A percentile compares a stretch with the other conserved stretches of the same genome.
phyloP scores from a whole-genome alignment of 73 alveolate species.

The Effrenium voratum region DNA sequence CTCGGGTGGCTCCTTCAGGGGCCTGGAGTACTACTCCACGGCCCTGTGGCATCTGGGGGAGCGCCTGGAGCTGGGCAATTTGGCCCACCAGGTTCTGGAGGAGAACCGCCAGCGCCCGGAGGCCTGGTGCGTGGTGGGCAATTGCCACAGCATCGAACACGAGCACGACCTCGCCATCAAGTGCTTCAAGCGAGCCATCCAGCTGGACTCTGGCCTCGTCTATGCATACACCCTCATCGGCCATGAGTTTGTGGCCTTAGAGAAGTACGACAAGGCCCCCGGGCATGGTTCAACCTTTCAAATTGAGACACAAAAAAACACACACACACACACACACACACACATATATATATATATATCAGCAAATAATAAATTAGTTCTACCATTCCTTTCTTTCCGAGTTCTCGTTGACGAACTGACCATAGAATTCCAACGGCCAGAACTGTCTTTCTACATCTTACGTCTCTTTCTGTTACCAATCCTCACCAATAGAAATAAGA shows the following conservation, averaged over 20 bases:
- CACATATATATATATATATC: too few relatives aligned
- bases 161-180: conserved; percentile 34
- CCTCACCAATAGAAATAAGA: too few relatives aligned
- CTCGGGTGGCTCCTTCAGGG: neutral
- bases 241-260: conserved; percentile 51
- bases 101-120: conserved; percentile 1
- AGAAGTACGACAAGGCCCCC: conserved; percentile 46
- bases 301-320: neutral
- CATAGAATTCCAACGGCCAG: too few relatives aligned
- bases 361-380: too few relatives aligned
- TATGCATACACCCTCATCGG: conserved; percentile 44
- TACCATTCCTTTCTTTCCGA: too few relatives aligned
- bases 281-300: neutral
- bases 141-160: conserved; percentile 26
- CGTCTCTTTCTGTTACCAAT: too few relatives aligned
- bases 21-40: conserved; percentile 35
- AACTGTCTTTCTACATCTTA: too few relatives aligned
- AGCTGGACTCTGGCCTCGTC: conserved; percentile 16
- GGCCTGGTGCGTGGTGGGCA: conserved; percentile 75
- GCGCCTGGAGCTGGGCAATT: conserved; percentile 33
- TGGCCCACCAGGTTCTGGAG: conserved; percentile 36
- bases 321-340: too few relatives aligned
- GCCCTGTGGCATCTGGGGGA: conserved; percentile 68
- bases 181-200: conserved; percentile 56
- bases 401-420: too few relatives aligned